Conservation (phyloP, 2,329 filamentous ascomycete species). For the Exophiala dermatitidis region DNA sequence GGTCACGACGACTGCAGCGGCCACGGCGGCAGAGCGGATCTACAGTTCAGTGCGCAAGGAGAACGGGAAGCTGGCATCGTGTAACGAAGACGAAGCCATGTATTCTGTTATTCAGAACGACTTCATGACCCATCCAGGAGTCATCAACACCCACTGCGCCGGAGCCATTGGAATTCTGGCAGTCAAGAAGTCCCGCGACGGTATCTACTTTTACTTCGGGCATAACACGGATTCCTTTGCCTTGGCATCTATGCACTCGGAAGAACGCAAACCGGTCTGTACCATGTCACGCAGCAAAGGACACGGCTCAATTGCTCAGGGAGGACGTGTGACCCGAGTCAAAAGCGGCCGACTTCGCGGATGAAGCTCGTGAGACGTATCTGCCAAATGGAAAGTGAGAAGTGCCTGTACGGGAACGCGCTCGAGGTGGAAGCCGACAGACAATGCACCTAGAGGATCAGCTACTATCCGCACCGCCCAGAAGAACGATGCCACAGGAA, state of each 20-base stretch:
- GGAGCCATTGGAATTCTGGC: slow-evolving; percentile 86
- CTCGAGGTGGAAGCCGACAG: too few relatives aligned
- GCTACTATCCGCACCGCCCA: too few relatives aligned
- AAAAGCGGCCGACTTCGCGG: slow-evolving; percentile 19
- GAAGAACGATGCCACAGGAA: too few relatives aligned
- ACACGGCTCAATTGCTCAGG: slow-evolving; percentile 46
- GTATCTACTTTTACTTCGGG: slow-evolving; percentile 81
- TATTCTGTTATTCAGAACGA: slow-evolving; percentile 74
- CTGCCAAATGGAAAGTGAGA: too few relatives aligned
- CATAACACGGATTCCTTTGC: slow-evolving; percentile 90
- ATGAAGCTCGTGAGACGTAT: not conserved
- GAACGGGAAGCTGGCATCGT: slow-evolving; percentile 57
- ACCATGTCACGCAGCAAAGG: slow-evolving; percentile 75
- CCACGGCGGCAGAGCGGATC: slow-evolving; percentile 75
- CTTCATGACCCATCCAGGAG: slow-evolving; percentile 85
- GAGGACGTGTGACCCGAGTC: slow-evolving; percentile 32
- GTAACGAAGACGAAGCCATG: slow-evolving; percentile 71
- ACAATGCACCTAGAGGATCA: too few relatives aligned
- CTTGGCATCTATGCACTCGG: slow-evolving; percentile 77
- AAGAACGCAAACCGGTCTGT: slow-evolving; percentile 66
- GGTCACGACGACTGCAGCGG: slow-evolving; percentile 87
- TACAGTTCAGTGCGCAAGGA: slow-evolving; percentile 61
- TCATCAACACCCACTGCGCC: slow-evolving; percentile 68
- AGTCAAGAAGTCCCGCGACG: slow-evolving; percentile 72
- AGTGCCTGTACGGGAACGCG: too few relatives aligned